Conservation (phyloP, 1,284 basidiomycete species). For the Cutaneotrichosporon sp. region DNA sequence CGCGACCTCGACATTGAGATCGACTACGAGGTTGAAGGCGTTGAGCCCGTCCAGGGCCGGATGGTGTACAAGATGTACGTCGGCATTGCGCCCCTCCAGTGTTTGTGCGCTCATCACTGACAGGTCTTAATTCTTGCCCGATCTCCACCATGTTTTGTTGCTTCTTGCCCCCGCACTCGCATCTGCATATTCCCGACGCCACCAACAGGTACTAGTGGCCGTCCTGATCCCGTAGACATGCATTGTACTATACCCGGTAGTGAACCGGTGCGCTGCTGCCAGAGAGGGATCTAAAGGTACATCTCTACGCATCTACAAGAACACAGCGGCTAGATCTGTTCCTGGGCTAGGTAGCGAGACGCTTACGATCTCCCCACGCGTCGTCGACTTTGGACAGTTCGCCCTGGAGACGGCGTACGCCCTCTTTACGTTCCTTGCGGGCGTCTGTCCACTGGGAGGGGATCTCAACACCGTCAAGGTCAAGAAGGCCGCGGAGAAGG, state of each 20-base stretch:
- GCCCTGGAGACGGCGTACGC: constrained; percentile 49
- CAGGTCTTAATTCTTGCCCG: constrained; percentile 32
- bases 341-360: constrained; percentile 24
- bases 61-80: constrained; percentile 53
- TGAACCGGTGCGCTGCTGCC: constrained; percentile 5
- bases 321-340: background rate
- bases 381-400: constrained; percentile 48
- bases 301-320: constrained; percentile 3
- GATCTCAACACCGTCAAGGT: constrained; percentile 50
- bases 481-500: constrained; percentile 49
- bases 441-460: constrained; percentile 47
- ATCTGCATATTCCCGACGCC: background rate
- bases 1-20: constrained; percentile 87
- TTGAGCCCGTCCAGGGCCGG: constrained; percentile 37
- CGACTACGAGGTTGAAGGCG: constrained; percentile 58
- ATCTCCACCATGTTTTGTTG: background rate
- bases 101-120: constrained; percentile 31
- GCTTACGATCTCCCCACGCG: constrained; percentile 48
- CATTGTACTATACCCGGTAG: constrained; percentile 22
- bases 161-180: background rate
- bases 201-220: constrained; percentile 25
- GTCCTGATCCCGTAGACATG: constrained; percentile 15
- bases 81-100: background rate
- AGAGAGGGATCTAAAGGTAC: background rate
- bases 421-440: constrained; percentile 49